Evolutionary conservation across 345 rosid genomes (phyloP).

Genomic region (Ailanthus altissimus): DNA sequence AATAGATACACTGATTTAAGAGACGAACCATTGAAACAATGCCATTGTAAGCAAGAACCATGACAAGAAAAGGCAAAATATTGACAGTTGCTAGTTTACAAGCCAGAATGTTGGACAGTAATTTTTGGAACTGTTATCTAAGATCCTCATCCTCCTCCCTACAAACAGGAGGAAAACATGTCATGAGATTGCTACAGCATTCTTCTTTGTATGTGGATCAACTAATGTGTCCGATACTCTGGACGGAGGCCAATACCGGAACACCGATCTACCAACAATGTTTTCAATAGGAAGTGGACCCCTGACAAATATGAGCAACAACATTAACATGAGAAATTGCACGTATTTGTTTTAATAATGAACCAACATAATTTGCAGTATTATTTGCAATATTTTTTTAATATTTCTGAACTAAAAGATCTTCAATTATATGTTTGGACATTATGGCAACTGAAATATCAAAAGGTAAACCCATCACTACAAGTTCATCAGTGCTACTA

Average conservation of each 20-base stretch:
- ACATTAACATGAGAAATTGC: not conserved
- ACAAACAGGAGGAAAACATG: constrained; percentile 16
- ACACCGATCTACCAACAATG: constrained; percentile 71
- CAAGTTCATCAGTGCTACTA: not conserved
- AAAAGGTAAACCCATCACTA: not conserved
- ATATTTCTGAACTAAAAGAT: not conserved
- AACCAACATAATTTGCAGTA: not conserved
- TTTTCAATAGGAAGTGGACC: constrained; percentile 76
- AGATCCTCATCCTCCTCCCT: constrained; percentile 9
- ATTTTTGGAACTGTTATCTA: not conserved
- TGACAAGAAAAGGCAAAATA: constrained; percentile 8
- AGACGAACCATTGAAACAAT: constrained; percentile 27
- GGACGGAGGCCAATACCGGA: constrained; percentile 79
- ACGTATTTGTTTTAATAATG: not conserved
- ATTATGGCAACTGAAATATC: not conserved
- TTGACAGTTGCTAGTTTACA: constrained; percentile 22
- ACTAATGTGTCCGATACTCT: constrained; percentile 59
- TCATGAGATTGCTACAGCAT: constrained; percentile 51
- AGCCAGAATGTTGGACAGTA: constrained; percentile 3
- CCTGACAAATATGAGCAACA: constrained; percentile 42
- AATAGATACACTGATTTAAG: constrained; percentile 18
- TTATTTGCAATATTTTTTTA: too few relatives aligned
- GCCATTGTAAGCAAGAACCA: not conserved
- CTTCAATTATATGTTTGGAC: not conserved
- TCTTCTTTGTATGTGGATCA: constrained; percentile 34